A percentile compares a stretch with the other conserved stretches of the same genome.
Conservation (phyloP, 441 rosid genomes). For the Macaranga tanarius region DNA sequence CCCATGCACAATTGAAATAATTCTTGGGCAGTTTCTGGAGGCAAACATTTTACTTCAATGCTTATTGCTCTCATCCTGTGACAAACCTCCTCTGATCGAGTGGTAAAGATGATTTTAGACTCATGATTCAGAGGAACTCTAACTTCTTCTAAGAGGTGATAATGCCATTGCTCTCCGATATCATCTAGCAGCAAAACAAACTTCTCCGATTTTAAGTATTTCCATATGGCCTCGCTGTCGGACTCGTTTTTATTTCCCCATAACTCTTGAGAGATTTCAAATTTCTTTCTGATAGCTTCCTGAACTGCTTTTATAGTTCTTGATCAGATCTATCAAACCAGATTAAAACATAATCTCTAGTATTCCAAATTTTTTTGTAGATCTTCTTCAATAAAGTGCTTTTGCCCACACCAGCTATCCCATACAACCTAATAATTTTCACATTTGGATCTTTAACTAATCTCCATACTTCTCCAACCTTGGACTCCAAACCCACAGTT, state of each 20-base stretch:
- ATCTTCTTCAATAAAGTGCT: slow-evolving; percentile 28
- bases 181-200: too few relatives aligned
- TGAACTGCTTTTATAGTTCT: slow-evolving; percentile 14
- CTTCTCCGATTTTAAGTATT: not conserved
- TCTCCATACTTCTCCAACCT: slow-evolving; percentile 1
- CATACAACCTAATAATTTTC: slow-evolving; percentile 24
- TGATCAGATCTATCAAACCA: slow-evolving; percentile 20
- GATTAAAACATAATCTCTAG: slow-evolving; percentile 9
- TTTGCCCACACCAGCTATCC: slow-evolving; percentile 31
- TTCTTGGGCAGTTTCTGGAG: too few relatives aligned
- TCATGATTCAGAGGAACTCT: too few relatives aligned
- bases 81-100: too few relatives aligned
- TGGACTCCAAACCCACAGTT: slow-evolving; percentile 23
- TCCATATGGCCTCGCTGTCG: not conserved
- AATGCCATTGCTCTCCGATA: too few relatives aligned
- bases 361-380: not conserved
- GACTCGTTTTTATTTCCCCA: slow-evolving; percentile 19
- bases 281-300: slow-evolving; percentile 12
- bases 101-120: too few relatives aligned
- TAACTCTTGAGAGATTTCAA: not conserved
- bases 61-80: too few relatives aligned
- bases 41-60: too few relatives aligned
- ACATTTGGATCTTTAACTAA: slow-evolving; percentile 7
- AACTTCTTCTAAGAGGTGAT: too few relatives aligned
- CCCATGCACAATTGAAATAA: too few relatives aligned